phyloP scores from a whole-genome alignment of 257 asterid species.

The Henckelia pumila region DNA sequence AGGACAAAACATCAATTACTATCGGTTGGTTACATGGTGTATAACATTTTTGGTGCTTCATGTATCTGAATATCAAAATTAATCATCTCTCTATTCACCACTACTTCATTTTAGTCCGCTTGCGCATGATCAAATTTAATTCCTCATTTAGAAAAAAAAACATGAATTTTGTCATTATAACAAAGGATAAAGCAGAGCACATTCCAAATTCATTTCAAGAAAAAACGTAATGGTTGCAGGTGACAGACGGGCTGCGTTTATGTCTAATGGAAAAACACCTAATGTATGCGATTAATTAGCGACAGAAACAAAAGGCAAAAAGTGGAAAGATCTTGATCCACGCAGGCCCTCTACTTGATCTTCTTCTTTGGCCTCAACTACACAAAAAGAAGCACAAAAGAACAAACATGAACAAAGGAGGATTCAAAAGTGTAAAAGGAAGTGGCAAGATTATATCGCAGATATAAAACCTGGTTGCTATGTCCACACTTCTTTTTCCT shows the following conservation, averaged over 20 bases:
- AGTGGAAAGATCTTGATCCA: neutral
- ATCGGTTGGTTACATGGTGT: too few relatives aligned
- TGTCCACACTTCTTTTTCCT: constrained; percentile 55
- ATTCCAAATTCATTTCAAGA: neutral
- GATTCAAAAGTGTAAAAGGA: neutral
- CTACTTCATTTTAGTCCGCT: neutral
- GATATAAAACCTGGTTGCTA: constrained; percentile 24
- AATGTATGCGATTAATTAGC: neutral
- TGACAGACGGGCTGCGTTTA: neutral
- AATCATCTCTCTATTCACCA: neutral
- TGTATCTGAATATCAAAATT: too few relatives aligned
- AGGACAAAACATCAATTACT: neutral
- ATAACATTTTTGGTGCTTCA: too few relatives aligned
- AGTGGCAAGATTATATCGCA: neutral
- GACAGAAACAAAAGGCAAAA: neutral
- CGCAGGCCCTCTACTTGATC: neutral
- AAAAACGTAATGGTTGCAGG: neutral
- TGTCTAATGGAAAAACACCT: neutral
- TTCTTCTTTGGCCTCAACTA: constrained; percentile 19
- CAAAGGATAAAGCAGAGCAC: neutral
- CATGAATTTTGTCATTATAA: neutral
- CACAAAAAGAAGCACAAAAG: neutral
- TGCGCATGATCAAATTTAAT: neutral
- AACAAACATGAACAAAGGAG: neutral
- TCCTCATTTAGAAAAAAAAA: neutral